phyloP scores from a whole-genome alignment of 2,329 filamentous ascomycete genomes.

The Coniochaeta sp. region DNA sequence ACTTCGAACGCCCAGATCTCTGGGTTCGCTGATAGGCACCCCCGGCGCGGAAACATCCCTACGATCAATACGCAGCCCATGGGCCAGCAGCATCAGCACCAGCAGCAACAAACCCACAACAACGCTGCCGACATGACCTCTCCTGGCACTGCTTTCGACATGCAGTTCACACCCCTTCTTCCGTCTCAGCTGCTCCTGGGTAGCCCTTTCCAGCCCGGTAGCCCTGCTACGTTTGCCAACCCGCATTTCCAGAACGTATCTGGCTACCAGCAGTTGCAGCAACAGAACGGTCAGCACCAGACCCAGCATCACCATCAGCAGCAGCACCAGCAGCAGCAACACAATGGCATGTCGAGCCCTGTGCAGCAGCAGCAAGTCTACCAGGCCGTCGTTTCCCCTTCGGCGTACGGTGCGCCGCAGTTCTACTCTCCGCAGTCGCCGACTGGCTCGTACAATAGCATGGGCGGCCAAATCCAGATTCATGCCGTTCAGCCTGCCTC shows the following conservation, averaged over 20 bases:
- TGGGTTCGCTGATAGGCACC: conserved; percentile 81
- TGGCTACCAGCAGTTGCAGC: conserved; percentile 60
- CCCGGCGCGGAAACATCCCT: conserved; percentile 78
- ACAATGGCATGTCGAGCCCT: conserved; percentile 63
- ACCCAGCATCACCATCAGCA: conserved; percentile 36
- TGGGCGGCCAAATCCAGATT: conserved; percentile 50
- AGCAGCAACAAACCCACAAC: conserved; percentile 32
- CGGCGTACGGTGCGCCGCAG: conserved; percentile 71
- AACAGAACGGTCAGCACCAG: conserved; percentile 30
- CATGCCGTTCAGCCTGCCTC: conserved; percentile 56
- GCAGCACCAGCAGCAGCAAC: conserved; percentile 46
- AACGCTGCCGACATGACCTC: conserved; percentile 70
- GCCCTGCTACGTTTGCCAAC: conserved; percentile 80
- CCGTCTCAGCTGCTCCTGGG: conserved; percentile 92
- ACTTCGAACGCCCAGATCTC: conserved; percentile 63
- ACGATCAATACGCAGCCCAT: conserved; percentile 82
- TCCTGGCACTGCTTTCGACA: conserved; percentile 84
- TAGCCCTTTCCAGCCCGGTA: conserved; percentile 94
- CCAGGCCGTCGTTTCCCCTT: conserved; percentile 78
- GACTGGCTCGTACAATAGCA: conserved; percentile 62
- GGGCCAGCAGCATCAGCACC: conserved; percentile 18
- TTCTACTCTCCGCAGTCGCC: conserved; percentile 84
- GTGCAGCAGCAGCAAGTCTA: conserved; percentile 78
- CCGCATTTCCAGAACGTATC: conserved; percentile 85
- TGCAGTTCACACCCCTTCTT: conserved; percentile 96